These are phyloP conservation scores for Ceratobasidium theobromae DNA, from an alignment of 1,284 basidiomycete species.

Conservation along the genomic window DNA sequence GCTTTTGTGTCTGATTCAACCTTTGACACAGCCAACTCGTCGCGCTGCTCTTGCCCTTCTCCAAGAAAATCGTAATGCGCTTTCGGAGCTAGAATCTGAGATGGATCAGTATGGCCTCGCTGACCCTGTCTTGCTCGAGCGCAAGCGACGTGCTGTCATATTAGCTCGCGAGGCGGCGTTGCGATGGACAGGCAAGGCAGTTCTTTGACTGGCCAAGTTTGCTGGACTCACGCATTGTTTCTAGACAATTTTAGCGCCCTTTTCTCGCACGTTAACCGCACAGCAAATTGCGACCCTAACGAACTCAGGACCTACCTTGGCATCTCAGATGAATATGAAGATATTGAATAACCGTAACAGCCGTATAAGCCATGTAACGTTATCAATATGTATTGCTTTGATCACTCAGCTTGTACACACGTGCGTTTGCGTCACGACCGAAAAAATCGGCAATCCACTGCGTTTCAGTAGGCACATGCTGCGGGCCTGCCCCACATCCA, in stretches of 20 bases:
- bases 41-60: conserved; percentile 45
- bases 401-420: too few species aligned
- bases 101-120: conserved; percentile 76
- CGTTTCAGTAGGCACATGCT: too few species aligned
- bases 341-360: conserved; percentile 25
- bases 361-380: neutral
- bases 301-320: conserved; percentile 33
- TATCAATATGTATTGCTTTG: too few species aligned
- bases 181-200: conserved; percentile 77
- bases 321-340: conserved; percentile 36
- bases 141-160: conserved; percentile 65
- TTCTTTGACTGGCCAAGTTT: neutral
- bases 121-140: conserved; percentile 77
- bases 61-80: conserved; percentile 49
- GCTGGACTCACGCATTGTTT: neutral
- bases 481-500: too few species aligned
- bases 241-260: conserved; percentile 30
- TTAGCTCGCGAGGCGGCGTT: conserved; percentile 77
- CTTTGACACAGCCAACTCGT: neutral
- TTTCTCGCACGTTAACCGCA: conserved; percentile 21
- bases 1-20: neutral
- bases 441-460: too few species aligned
- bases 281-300: conserved; percentile 22
- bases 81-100: conserved; percentile 63
- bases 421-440: too few species aligned